These are phyloP conservation scores for Sporothrix dimorphospora DNA, from an alignment of 2,329 filamentous ascomycete species.

Conservation along the genomic window DNA sequence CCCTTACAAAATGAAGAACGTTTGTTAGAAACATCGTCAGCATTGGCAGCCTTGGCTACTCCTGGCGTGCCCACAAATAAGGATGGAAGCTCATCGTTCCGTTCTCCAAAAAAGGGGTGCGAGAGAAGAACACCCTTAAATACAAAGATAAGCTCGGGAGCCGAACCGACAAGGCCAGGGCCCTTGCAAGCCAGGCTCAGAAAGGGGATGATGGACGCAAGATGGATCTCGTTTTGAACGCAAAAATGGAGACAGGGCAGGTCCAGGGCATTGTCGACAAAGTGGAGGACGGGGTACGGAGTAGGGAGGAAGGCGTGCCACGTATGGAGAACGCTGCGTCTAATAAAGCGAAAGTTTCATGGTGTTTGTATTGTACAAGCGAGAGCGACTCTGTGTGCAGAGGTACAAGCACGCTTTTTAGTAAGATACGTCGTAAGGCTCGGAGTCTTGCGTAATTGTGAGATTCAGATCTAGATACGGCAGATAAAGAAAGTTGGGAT, in stretches of 20 bases:
- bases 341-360: constrained; percentile 7
- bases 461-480: not conserved
- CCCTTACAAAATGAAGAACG: not conserved
- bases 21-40: not conserved
- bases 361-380: not conserved
- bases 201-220: not conserved
- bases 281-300: not conserved
- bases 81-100: constrained; percentile 6
- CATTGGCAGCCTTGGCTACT: constrained; percentile 6
- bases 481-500: not conserved
- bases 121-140: not conserved
- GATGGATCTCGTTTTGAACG: not conserved
- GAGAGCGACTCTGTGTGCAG: not conserved
- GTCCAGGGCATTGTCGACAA: not conserved
- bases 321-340: not conserved
- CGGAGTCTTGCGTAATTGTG: not conserved
- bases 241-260: not conserved
- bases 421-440: not conserved
- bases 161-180: constrained; percentile 8
- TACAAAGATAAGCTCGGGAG: constrained; percentile 16
- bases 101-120: not conserved
- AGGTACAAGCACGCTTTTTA: not conserved
- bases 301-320: not conserved
- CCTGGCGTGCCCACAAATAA: not conserved
- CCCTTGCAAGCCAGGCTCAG: not conserved